These are phyloP conservation scores for Tetrastigma voinierianum DNA, from an alignment of 164 flowering plant species.

Conservation along the genomic window DNA sequence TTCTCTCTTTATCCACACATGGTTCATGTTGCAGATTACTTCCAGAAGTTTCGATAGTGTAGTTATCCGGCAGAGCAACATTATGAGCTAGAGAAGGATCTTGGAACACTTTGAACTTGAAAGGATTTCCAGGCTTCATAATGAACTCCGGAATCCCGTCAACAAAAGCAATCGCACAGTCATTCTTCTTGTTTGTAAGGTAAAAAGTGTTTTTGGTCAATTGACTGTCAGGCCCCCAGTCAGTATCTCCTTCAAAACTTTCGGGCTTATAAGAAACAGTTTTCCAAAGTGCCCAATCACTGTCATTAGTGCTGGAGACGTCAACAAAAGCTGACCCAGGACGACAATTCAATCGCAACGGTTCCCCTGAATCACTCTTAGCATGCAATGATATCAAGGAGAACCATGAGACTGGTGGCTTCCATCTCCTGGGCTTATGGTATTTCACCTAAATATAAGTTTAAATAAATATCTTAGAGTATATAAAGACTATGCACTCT, in stretches of 20 bases:
- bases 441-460: constrained; percentile 58
- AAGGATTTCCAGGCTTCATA: constrained; percentile 78
- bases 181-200: constrained; percentile 79
- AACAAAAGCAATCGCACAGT: constrained; percentile 65
- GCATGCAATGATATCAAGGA: constrained; percentile 84
- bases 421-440: constrained; percentile 56
- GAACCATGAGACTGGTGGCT: constrained; percentile 51
- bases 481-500: neutral
- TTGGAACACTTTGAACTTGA: constrained; percentile 69
- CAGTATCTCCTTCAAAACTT: constrained; percentile 48
- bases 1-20: constrained; percentile 20
- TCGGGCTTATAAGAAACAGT: constrained; percentile 45
- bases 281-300: constrained; percentile 60
- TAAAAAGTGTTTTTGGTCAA: constrained; percentile 45
- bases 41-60: constrained; percentile 16
- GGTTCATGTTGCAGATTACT: constrained; percentile 13
- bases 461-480: neutral
- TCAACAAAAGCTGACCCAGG: constrained; percentile 72
- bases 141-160: constrained; percentile 85
- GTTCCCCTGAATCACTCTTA: constrained; percentile 62
- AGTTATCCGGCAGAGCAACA: constrained; percentile 15
- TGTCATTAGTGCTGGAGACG: constrained; percentile 55
- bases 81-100: constrained; percentile 26
- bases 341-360: constrained; percentile 55
- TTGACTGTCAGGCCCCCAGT: constrained; percentile 42